A percentile compares a stretch with the other conserved stretches of the same genome.
Conservation (phyloP, 1,139 yeast genomes). For the Hansenula anomala region DNA sequence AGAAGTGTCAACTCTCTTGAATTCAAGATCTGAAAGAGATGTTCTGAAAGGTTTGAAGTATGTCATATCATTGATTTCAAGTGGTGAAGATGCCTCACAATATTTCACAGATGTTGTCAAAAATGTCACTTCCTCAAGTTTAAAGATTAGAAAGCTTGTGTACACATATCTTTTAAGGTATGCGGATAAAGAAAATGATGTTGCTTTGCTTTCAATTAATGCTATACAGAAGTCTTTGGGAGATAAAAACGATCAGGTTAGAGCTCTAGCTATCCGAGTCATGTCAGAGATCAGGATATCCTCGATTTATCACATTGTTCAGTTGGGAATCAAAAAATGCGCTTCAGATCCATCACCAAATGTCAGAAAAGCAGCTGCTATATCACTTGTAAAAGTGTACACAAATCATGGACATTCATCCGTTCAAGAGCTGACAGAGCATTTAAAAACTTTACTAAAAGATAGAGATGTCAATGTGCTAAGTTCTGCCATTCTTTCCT, state of each 20-base stretch:
- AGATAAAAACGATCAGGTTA: conserved; percentile 61
- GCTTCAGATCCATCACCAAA: conserved; percentile 67
- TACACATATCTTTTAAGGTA: conserved; percentile 70
- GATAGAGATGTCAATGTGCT: conserved; percentile 68
- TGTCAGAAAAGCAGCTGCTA: conserved; percentile 78
- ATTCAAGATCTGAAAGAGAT: conserved; percentile 69
- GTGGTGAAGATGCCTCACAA: conserved; percentile 56
- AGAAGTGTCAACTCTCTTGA: conserved; percentile 63
- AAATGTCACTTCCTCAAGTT: conserved; percentile 69
- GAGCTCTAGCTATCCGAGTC: conserved; percentile 75
- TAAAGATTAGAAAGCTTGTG: conserved; percentile 72
- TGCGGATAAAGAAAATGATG: conserved; percentile 83
- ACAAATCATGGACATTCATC: conserved; percentile 27
- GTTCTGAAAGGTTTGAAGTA: conserved; percentile 71
- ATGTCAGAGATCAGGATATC: conserved; percentile 77
- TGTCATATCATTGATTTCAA: conserved; percentile 60
- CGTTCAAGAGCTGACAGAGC: conserved; percentile 40
- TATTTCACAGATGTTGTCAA: conserved; percentile 88
- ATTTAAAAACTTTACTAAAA: conserved; percentile 48
- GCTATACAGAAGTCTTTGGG: conserved; percentile 81
- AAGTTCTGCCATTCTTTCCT: conserved; percentile 61
- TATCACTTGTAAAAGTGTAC: conserved; percentile 67
- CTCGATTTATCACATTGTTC: conserved; percentile 74
- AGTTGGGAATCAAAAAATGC: conserved; percentile 68
- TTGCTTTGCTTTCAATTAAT: conserved; percentile 83